A percentile compares a stretch with the other conserved stretches of the same genome.
Conservation (phyloP, 2,329 filamentous ascomycete species). For the Cadophora gregata region DNA sequence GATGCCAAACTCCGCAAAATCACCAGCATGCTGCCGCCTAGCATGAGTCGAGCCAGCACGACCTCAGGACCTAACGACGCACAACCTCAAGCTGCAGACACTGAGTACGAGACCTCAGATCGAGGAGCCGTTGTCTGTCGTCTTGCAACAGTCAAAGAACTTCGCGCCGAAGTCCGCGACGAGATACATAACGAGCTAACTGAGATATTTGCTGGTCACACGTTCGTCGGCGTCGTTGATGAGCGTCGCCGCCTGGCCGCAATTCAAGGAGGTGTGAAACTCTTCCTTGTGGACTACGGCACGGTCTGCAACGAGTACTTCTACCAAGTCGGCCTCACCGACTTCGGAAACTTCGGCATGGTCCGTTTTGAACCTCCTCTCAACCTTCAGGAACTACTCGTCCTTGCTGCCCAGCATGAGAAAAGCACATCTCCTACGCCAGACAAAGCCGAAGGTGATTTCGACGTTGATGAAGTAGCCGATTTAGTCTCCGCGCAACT, state of each 20-base stretch:
- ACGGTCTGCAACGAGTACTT: conserved; percentile 87
- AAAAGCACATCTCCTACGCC: conserved; percentile 52
- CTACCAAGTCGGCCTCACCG: conserved; percentile 92
- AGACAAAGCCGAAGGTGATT: conserved; percentile 49
- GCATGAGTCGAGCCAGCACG: conserved; percentile 45
- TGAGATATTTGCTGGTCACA: conserved; percentile 85
- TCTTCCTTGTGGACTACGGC: conserved; percentile 93
- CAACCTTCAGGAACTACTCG: conserved; percentile 71
- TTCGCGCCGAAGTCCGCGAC: conserved; percentile 81
- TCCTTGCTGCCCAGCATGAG: conserved; percentile 75
- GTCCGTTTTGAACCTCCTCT: conserved; percentile 83
- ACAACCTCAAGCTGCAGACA: conserved; percentile 50
- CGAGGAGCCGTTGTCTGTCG: conserved; percentile 73
- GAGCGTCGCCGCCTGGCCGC: conserved; percentile 86
- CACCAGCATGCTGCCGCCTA: conserved; percentile 87
- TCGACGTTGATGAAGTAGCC: conserved; percentile 71
- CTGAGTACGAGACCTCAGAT: conserved; percentile 75
- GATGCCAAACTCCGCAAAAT: conserved; percentile 92
- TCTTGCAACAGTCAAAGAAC: conserved; percentile 82
- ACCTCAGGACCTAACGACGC: conserved; percentile 35
- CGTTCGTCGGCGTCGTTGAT: conserved; percentile 93
- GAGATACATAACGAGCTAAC: conserved; percentile 85
- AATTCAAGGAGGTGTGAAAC: conserved; percentile 88
- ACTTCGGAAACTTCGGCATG: conserved; percentile 92
- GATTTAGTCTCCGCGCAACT: conserved; percentile 71